These are phyloP conservation scores for Flaveria floridana DNA, from an alignment of 140 eudicot genomes.

Conservation along the genomic window DNA sequence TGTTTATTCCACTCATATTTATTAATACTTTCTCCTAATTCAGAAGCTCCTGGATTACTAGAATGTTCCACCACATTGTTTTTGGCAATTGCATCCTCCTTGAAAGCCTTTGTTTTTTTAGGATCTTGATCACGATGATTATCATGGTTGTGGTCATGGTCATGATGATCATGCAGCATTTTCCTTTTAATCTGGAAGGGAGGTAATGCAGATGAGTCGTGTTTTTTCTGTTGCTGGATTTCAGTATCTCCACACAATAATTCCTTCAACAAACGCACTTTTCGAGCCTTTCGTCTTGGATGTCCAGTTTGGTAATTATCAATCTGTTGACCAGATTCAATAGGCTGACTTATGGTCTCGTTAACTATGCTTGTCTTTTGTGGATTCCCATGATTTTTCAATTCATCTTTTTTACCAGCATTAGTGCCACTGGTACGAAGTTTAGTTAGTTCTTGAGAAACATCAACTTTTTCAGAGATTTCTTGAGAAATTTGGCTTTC, in stretches of 20 bases:
- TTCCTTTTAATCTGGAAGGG: conserved; percentile 46
- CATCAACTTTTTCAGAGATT: conserved; percentile 8
- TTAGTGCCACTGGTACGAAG: conserved; percentile 1
- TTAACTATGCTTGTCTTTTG: conserved; percentile 16
- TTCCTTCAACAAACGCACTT: conserved; percentile 64
- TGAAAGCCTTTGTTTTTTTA: conserved; percentile 32
- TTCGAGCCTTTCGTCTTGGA: conserved; percentile 47
- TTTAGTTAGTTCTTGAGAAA: conserved; percentile 21
- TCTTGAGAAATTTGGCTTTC: conserved; percentile 23
- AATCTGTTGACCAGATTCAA: conserved; percentile 27
- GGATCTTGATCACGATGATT: conserved; percentile 31
- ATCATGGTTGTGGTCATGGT: conserved; percentile 31
- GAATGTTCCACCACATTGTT: conserved; percentile 32
- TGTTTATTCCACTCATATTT: conserved; percentile 31
- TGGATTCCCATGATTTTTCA: conserved; percentile 16
- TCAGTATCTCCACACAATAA: conserved; percentile 40
- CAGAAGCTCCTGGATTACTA: conserved; percentile 25
- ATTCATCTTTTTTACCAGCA: conserved; percentile 23
- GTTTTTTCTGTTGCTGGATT: conserved; percentile 31
- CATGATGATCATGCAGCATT: conserved; percentile 36
- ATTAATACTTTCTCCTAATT: conserved; percentile 15
- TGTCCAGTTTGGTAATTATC: conserved; percentile 32
- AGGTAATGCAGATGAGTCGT: conserved; percentile 30
- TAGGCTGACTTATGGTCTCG: conserved; percentile 26
- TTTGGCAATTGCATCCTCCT: conserved; percentile 23